Evolutionary conservation across 2,329 filamentous ascomycete genomes (phyloP).

Genomic region (Grosmannia clavigera): DNA sequence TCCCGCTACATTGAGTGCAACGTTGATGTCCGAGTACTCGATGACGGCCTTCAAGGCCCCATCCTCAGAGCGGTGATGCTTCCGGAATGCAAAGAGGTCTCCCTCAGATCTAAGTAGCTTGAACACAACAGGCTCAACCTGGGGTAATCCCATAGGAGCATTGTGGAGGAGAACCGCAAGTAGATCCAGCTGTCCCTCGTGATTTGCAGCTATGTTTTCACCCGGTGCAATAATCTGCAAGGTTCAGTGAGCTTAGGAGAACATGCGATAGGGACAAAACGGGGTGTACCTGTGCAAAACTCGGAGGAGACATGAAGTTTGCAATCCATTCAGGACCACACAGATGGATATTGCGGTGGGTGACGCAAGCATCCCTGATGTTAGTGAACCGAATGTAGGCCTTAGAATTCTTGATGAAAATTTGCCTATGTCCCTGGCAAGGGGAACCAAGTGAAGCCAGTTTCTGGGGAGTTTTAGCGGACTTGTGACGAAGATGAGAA

Average conservation of each 20-base stretch:
- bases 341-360: conserved; percentile 32
- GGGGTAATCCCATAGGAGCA: conserved; percentile 6
- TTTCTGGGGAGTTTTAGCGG: conserved; percentile 22
- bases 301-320: conserved; percentile 29
- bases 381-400: conserved; percentile 47
- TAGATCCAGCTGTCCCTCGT: conserved; percentile 44
- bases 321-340: conserved; percentile 33
- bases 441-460: conserved; percentile 22
- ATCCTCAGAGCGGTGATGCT: conserved; percentile 25
- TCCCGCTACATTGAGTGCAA: conserved; percentile 27
- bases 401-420: conserved; percentile 25
- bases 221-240: conserved; percentile 18
- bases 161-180: conserved; percentile 23
- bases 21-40: conserved; percentile 39
- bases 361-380: conserved; percentile 43
- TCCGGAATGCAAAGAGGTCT: conserved; percentile 39
- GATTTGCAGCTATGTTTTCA: conserved; percentile 23
- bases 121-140: conserved; percentile 26
- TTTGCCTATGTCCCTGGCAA: conserved; percentile 25
- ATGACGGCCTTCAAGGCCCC: conserved; percentile 34
- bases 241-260: neutral
- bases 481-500: conserved; percentile 3
- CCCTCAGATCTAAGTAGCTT: conserved; percentile 33
- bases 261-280: neutral
- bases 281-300: conserved; percentile 27